Evolutionary conservation across 2,329 filamentous ascomycete species (phyloP).

Genomic region (Fusarium sp.): DNA sequence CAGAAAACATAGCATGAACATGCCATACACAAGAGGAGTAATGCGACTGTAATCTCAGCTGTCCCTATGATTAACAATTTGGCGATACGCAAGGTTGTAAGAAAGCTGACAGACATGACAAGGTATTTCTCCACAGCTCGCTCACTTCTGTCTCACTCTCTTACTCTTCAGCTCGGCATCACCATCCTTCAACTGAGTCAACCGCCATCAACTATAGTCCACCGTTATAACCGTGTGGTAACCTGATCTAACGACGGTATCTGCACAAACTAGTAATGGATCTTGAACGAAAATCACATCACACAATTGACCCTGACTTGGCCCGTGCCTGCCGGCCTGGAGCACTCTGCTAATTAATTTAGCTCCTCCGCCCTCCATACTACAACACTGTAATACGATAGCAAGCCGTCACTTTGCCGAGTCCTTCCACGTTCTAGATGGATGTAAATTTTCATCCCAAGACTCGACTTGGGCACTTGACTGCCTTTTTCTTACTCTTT

Average conservation of each 20-base stretch:
- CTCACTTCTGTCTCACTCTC: neutral
- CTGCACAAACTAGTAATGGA: conserved; percentile 10
- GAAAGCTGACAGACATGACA: neutral
- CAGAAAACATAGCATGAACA: conserved; percentile 10
- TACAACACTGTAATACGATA: conserved; percentile 1
- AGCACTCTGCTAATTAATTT: conserved; percentile 25
- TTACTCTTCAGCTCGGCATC: conserved; percentile 12
- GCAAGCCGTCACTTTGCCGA: conserved; percentile 7
- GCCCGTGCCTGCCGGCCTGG: neutral
- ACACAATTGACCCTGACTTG: conserved; percentile 19
- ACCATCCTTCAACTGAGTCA: conserved; percentile 20
- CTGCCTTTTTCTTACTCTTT: neutral
- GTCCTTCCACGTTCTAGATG: conserved; percentile 6
- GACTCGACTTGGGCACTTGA: neutral
- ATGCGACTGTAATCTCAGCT: conserved; percentile 14
- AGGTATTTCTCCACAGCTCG: neutral
- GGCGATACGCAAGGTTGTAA: neutral
- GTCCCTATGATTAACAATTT: neutral
- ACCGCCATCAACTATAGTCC: conserved; percentile 17
- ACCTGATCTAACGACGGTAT: conserved; percentile 26
- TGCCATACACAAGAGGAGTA: conserved; percentile 19
- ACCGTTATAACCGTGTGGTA: conserved; percentile 22
- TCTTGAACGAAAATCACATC: conserved; percentile 14
- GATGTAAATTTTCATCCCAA: neutral
- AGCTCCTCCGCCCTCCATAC: conserved; percentile 5